Conservation (phyloP, 1,284 basidiomycete genomes). For the Butyriboletus regius region DNA sequence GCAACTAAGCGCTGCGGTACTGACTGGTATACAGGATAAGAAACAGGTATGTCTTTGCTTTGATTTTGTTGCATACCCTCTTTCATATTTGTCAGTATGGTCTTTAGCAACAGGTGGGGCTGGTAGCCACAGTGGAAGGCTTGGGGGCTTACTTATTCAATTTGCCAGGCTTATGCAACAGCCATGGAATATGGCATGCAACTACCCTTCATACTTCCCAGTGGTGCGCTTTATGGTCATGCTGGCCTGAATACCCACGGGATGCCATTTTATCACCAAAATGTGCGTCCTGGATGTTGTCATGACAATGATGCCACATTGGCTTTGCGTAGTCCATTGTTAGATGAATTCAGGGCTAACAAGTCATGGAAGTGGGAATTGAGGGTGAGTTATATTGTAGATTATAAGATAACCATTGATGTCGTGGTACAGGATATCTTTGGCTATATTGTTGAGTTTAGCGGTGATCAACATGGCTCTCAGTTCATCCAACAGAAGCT, state of each 20-base stretch:
- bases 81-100: slow-evolving; percentile 37
- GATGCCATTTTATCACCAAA: slow-evolving; percentile 37
- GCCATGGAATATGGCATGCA: slow-evolving; percentile 45
- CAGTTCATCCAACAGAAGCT: slow-evolving; percentile 84
- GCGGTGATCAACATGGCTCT: slow-evolving; percentile 88
- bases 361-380: slow-evolving; percentile 77
- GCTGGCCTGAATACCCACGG: slow-evolving; percentile 29
- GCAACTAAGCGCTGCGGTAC: slow-evolving; percentile 38
- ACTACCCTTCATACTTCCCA: slow-evolving; percentile 43
- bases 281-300: slow-evolving; percentile 38
- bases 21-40: slow-evolving; percentile 46
- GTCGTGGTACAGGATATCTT: slow-evolving; percentile 61
- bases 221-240: slow-evolving; percentile 39
- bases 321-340: slow-evolving; percentile 56
- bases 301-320: slow-evolving; percentile 33
- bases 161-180: slow-evolving; percentile 39
- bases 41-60: slow-evolving; percentile 47
- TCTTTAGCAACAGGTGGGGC: slow-evolving; percentile 44
- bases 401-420: slow-evolving; percentile 5
- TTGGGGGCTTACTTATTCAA: slow-evolving; percentile 38
- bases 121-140: slow-evolving; percentile 33
- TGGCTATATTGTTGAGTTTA: slow-evolving; percentile 86
- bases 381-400: slow-evolving; percentile 42
- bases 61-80: neutral
- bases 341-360: slow-evolving; percentile 82